Base-by-base conservation (phyloP, 495 filamentous ascomycete genomes). In the Astrothelium macrocarpum region DNA sequence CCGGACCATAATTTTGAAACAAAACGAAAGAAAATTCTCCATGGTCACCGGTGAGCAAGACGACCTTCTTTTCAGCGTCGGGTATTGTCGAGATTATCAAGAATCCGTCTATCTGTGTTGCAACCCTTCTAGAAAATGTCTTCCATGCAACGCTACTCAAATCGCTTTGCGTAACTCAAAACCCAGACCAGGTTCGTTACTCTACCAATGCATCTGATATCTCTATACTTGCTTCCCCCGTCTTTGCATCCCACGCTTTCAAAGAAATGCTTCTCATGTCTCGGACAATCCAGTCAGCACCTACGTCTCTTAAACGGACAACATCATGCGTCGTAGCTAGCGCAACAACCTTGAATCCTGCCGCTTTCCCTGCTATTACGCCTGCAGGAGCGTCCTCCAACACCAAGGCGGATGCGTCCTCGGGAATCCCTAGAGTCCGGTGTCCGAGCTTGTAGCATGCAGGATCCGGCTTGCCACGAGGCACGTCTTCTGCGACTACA, bases 361-460 rank as follows among this genome's bases (percentile, higher is more conserved):
- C 93, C 1, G 85, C 89, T 75, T 94, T 95, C 26, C 94, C 93
- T 23, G 92, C 86, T 59, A 75, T 77, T 65, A 97, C 92, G 2
- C 94, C 94, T n/a, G 92, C 91, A 0, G 94, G 93, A 59, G 89
- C 87, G 75, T 98, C 94, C 74, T 98, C 94, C 7, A 98, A 75
- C 36, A 98, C 93, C 20, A 97, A 77, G 23, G 94, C 77, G 16
- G 80, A 74, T 14, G 73, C 62, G 49, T 59, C 39, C 26, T 60
- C 61, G 39, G 71, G 70, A 26, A 94, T 73, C 0, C 78, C 81
- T 18, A 95, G 78, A 64, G 79, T 80, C 71, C 83, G 76, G 53
- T 80, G 80, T 0, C 90, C 92, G 2, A 95, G 81, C 36, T 78
- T 64, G 72, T 97, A 97, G 80, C 94, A 94, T 25, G 83, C 79